Conservation (phyloP, 495 filamentous ascomycete species). For the Parathielavia appendiculata region DNA sequence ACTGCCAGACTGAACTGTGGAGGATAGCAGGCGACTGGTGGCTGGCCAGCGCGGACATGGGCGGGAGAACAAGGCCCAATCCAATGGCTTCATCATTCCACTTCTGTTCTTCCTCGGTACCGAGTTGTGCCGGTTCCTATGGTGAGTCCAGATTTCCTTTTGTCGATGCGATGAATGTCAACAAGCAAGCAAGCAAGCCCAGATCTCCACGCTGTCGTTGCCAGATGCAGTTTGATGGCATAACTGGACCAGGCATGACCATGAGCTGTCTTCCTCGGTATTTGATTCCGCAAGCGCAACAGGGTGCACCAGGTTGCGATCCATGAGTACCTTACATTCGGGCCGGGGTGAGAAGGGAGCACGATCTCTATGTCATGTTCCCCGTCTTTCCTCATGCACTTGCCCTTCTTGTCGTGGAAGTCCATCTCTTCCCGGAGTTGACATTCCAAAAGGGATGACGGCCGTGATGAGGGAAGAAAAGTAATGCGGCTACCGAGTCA, state of each 20-base stretch:
- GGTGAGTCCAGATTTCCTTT: neutral
- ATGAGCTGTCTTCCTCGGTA: slow-evolving; percentile 23
- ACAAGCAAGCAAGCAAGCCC: neutral
- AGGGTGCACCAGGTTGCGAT: slow-evolving; percentile 12
- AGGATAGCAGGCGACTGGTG: too few relatives aligned
- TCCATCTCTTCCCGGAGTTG: neutral
- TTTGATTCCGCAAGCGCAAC: slow-evolving; percentile 30
- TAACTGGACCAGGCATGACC: neutral
- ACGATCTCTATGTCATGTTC: slow-evolving; percentile 1
- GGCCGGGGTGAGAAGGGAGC: slow-evolving; percentile 2
- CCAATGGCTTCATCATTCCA: neutral
- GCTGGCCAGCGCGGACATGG: too few relatives aligned
- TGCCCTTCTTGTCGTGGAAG: slow-evolving; percentile 1
- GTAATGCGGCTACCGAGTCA: slow-evolving; percentile 5
- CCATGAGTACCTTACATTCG: slow-evolving; percentile 6
- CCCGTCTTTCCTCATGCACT: neutral
- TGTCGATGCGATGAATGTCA: slow-evolving; percentile 12
- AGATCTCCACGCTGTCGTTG: slow-evolving; percentile 7
- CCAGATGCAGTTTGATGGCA: slow-evolving; percentile 7
- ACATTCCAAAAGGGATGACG: slow-evolving; percentile 13
- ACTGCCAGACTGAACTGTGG: neutral
- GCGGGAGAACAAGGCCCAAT: too few relatives aligned
- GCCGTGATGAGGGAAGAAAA: slow-evolving; percentile 12
- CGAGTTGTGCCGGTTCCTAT: neutral
- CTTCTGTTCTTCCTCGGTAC: neutral